Base-by-base conservation (phyloP, 2,329 filamentous ascomycete species). In the Claviceps sp. region DNA sequence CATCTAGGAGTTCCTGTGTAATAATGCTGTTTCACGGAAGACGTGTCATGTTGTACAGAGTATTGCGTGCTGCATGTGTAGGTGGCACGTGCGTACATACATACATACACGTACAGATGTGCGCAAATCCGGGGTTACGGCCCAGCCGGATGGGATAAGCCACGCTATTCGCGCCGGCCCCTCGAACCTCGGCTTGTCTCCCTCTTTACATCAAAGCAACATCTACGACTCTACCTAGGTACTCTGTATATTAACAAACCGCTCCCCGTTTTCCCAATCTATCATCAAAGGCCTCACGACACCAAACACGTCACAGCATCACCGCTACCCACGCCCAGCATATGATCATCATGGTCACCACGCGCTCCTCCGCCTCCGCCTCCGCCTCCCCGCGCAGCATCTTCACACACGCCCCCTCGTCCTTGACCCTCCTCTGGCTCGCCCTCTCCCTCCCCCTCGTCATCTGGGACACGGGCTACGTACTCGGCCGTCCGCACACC, bases 401-500 rank as follows among this genome's bases (percentile, higher is more conserved):
- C 47, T 44, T 47, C 42, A 56, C 63, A 34, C 76, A 80, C 66
- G 60, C 66, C 5, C 77, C 77, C 5, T 66, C 71, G 7, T 54
- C 60, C 1, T 51, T 64, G 1, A 76, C 72, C 22, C 75, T 88
- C 44, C 58, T 81, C 56, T 95, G 88, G 88, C 74, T 95, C 26
- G 67, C 75, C 53, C 56, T 91, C 55, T 89, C 86, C 20, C 69
- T 93, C 16, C 87, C 86, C 1, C 76, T 94, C 54, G 87, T 95
- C 47, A 62, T 79, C 49, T 95, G 89, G 89, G 89, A 95, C 69
- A 79, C 78, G 34, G 71, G 73, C 53, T 95, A 95, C 70, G 80
- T 95, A 40, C 72, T 95, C 46, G 71, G 86, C 50, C 86, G 89
- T 20, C 89, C 89, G 34, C 79, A 83, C 66, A 86, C 82, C 52